Evolutionary conservation across 768 basidiomycete species (phyloP), one percentile per base, ranked within the genome.

Genomic region (Suillus occidentalis): DNA sequence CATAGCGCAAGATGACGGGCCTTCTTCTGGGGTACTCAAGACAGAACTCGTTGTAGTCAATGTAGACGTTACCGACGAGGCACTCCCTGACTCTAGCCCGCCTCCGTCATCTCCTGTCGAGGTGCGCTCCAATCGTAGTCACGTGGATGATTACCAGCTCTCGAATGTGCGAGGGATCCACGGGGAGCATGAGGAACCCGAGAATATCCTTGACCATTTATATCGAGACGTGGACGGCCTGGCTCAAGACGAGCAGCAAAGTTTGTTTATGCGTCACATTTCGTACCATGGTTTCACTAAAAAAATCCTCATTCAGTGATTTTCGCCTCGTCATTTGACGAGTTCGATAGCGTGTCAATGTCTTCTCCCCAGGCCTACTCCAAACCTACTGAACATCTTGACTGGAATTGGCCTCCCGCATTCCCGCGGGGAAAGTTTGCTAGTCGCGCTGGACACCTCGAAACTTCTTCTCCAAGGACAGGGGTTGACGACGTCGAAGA

Each of bases 371-470:
- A n/a, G 6, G 63, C 65, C 10, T 59, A 69, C 37, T 65, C 45
- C 16, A 63, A 61, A 12, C 6, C 67, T 22, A 62, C 34, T 20
- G 67, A 64, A 12, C 72, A 78, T 58, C 68, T 75, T 4, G 72
- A 80, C 50, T 80, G 79, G 79, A 77, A 75, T 63, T 72, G 70
- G 63, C 78, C 78, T 22, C 75, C 78, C 20, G 77, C 77, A 1
- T 78, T 78, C 61, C 63, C 72, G 22, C 28, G 50, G 6, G 75
- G 73, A 6, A 68, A 69, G 25, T 28, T 71, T 2, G 67, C 75
- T 25, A 71, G 67, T 7, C 58, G 66, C 14, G 50, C 67, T 42
- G 68, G 69, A 31, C 64, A 69, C 25, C 65, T 68, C 37, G 66
- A 57, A 22, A 64, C 63, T 67, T 62, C 63, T 22, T 42, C 63